These are phyloP conservation scores for Prunus armeniaca DNA, from an alignment of 306 rosid genomes.

Conservation along the genomic window DNA sequence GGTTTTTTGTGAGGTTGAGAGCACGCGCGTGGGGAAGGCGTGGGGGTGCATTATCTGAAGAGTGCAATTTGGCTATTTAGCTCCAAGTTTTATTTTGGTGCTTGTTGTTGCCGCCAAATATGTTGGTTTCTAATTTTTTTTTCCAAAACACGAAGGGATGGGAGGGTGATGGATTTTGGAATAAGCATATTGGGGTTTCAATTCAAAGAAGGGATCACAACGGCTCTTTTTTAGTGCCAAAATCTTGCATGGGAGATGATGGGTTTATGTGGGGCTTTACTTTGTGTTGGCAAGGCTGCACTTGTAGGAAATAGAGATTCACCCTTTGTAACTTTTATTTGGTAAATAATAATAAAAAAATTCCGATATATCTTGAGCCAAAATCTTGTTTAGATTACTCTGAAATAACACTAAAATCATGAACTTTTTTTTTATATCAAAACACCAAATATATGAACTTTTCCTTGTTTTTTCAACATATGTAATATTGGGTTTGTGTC, in stretches of 20 bases:
- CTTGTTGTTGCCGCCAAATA: conserved; percentile 68
- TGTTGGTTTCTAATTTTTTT: conserved; percentile 5
- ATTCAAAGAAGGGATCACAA: conserved; percentile 19
- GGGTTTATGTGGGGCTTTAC: not conserved
- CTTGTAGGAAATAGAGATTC: not conserved
- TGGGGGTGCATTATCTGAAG: not conserved
- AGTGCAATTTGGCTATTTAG: conserved; percentile 4
- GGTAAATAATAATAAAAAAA: not conserved
- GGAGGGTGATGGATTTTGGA: not conserved
- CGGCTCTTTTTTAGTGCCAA: conserved; percentile 41
- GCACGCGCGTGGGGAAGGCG: conserved; percentile 32
- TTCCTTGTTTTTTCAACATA: too few species aligned
- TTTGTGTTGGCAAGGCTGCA: not conserved
- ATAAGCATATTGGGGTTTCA: not conserved
- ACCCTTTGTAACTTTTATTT: not conserved
- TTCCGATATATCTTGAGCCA: not conserved
- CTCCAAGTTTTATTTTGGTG: not conserved
- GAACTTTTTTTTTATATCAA: too few species aligned
- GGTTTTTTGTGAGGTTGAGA: not conserved
- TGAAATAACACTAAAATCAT: too few species aligned
- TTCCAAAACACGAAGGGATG: not conserved
- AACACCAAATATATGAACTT: too few species aligned
- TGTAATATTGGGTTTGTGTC: too few species aligned
- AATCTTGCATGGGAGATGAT: not conserved
- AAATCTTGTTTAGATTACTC: too few species aligned